phyloP scores from a whole-genome alignment of 2,329 filamentous ascomycete genomes.

The Penicillium digitatum region DNA sequence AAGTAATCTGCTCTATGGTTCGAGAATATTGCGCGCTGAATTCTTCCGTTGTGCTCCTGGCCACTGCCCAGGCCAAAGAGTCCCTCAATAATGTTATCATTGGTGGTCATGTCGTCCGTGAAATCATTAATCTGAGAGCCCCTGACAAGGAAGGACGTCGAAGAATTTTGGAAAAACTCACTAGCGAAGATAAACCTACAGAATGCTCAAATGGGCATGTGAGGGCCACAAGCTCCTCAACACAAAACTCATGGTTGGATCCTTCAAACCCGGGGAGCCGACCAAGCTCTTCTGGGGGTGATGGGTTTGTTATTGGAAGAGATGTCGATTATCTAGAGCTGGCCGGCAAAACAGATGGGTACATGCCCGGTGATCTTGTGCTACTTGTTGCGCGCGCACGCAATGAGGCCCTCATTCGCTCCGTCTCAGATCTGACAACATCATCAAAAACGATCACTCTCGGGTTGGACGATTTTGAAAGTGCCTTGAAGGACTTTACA shows the following conservation, averaged over 20 bases:
- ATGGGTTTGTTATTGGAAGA: constrained; percentile 68
- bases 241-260: constrained; percentile 71
- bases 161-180: constrained; percentile 76
- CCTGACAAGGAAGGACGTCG: constrained; percentile 87
- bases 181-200: constrained; percentile 45
- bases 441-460: constrained; percentile 59
- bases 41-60: constrained; percentile 78
- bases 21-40: constrained; percentile 77
- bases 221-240: constrained; percentile 35
- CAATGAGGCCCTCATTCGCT: constrained; percentile 87
- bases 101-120: constrained; percentile 84
- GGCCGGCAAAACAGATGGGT: constrained; percentile 90
- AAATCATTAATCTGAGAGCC: constrained; percentile 84
- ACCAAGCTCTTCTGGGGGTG: constrained; percentile 44
- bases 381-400: constrained; percentile 81
- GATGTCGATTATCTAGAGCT: constrained; percentile 88
- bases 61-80: constrained; percentile 90
- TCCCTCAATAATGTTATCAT: constrained; percentile 85
- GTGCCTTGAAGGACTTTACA: constrained; percentile 85
- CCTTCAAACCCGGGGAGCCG: constrained; percentile 58
- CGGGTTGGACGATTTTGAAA: constrained; percentile 71
- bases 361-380: constrained; percentile 92
- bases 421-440: constrained; percentile 57
- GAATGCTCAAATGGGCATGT: constrained; percentile 43
- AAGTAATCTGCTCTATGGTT: constrained; percentile 77